These are phyloP conservation scores for Colletotrichum shisoi DNA, from an alignment of 2,329 filamentous ascomycete genomes.

Conservation along the genomic window DNA sequence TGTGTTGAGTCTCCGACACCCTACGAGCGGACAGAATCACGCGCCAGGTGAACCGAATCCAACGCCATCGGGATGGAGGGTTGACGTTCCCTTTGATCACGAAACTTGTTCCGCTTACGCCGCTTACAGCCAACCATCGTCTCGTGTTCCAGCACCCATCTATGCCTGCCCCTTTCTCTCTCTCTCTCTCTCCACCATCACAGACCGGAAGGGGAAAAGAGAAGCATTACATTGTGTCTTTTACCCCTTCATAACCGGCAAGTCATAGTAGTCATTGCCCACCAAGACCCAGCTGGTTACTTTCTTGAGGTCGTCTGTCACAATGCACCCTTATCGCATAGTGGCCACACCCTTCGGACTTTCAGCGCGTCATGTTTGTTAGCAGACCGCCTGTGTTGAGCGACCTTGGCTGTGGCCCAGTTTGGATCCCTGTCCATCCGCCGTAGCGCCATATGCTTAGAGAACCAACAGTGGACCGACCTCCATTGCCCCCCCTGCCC, in stretches of 20 bases:
- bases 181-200: too few species aligned
- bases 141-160: neutral
- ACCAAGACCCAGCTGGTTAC: neutral
- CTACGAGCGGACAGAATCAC: neutral
- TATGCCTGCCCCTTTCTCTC: too few species aligned
- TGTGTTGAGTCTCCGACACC: neutral
- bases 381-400: conserved; percentile 16
- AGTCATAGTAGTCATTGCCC: neutral
- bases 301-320: conserved; percentile 5
- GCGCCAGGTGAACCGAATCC: neutral
- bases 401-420: conserved; percentile 25
- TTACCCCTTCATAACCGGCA: neutral
- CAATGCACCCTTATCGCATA: neutral
- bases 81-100: conserved; percentile 13
- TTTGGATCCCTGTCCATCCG: conserved; percentile 13
- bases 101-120: conserved; percentile 6
- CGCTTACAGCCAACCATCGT: conserved; percentile 1
- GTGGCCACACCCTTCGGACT: too few species aligned
- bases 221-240: neutral
- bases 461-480: conserved; percentile 25
- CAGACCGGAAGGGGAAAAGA: neutral
- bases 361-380: conserved; percentile 19
- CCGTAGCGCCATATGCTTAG: neutral
- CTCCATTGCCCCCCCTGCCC: neutral
- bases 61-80: neutral